These are phyloP conservation scores for Populus deltoides DNA, from an alignment of 345 rosid genomes.

Conservation along the genomic window DNA sequence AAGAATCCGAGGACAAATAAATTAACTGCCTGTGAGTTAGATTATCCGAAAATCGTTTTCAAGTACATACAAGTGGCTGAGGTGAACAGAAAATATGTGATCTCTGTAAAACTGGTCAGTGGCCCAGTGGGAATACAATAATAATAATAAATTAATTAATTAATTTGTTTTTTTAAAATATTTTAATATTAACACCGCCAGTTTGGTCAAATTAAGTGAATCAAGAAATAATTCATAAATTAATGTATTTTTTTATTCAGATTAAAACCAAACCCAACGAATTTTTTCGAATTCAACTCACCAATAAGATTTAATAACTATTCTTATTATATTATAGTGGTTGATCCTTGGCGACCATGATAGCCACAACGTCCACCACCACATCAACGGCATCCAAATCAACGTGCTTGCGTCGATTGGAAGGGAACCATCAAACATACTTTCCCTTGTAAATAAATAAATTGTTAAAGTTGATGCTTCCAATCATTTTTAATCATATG, in stretches of 20 bases:
- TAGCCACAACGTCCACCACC: neutral
- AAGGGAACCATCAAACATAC: conserved; percentile 16
- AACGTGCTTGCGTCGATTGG: conserved; percentile 7
- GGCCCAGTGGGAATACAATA: neutral
- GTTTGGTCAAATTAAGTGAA: no score
- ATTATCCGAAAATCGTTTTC: no score
- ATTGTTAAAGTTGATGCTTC: neutral
- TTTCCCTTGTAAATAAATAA: neutral
- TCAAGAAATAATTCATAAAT: no score
- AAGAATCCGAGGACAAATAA: neutral
- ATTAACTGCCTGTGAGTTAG: no score
- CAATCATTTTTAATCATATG: neutral
- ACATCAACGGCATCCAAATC: neutral
- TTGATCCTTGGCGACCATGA: neutral
- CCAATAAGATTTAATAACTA: no score
- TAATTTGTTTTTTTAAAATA: no score
- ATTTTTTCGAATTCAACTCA: no score
- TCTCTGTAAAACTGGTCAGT: neutral
- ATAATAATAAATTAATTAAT: no score
- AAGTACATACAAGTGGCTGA: neutral
- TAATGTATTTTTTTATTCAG: no score
- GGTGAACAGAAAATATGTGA: neutral
- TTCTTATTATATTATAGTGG: no score
- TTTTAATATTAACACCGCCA: no score
- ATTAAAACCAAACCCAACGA: no score